Evolutionary conservation across 768 basidiomycete species (phyloP).

Genomic region (Russula vinacea): DNA sequence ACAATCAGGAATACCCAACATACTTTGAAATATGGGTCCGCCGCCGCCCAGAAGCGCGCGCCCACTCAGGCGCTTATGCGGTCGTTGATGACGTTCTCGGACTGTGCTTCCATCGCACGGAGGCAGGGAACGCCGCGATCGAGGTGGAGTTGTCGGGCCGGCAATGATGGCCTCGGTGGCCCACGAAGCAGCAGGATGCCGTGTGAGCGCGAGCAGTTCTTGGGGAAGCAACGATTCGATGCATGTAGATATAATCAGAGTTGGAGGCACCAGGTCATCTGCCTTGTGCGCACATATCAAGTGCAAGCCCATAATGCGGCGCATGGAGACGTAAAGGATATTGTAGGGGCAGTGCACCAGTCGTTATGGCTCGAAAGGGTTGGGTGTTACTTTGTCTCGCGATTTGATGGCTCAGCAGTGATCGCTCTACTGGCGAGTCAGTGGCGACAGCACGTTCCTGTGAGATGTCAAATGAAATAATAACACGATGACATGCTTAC

Average conservation of each 20-base stretch:
- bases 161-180: constrained; percentile 77
- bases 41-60: constrained; percentile 83
- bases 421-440: too few species aligned
- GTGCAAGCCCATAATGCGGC: constrained; percentile 63
- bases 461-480: too few species aligned
- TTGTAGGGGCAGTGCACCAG: constrained; percentile 84
- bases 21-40: constrained; percentile 90
- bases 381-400: constrained; percentile 10
- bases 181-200: constrained; percentile 67
- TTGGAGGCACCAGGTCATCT: not conserved
- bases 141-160: constrained; percentile 59
- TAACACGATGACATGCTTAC: too few species aligned
- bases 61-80: constrained; percentile 86
- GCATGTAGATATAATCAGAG: constrained; percentile 34
- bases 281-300: constrained; percentile 54
- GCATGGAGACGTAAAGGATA: constrained; percentile 67
- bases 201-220: constrained; percentile 55
- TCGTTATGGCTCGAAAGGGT: constrained; percentile 64
- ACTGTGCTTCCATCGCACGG: constrained; percentile 71
- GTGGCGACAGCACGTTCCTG: too few species aligned
- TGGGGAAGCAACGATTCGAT: constrained; percentile 55
- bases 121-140: constrained; percentile 70
- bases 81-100: constrained; percentile 79
- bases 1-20: constrained; percentile 22
- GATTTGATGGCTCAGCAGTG: too few species aligned